Evolutionary conservation across 169 alveolate species (phyloP), one percentile per base, ranked within the genome.

Genomic region (Besnoitia besnoiti): DNA sequence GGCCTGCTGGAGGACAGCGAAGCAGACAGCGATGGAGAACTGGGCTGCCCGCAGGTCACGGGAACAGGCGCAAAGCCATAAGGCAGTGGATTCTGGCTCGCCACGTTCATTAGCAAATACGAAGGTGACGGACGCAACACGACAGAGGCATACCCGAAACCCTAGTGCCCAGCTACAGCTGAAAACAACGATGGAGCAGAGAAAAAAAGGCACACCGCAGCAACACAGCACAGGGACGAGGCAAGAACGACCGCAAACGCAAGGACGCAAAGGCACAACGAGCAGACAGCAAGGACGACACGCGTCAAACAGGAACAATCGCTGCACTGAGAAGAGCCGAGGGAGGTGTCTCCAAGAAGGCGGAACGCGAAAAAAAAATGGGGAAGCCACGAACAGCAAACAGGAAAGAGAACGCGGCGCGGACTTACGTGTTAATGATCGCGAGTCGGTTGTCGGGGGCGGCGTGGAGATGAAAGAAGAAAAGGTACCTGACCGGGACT

Each of bases 401-500:
- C 46, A 73, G 44, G 4, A 39, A 73, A 73, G 49, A 73, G 49
- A 51, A 73, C 24, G 84, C 12, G 80, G 1, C n/a, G 47, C 19
- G 35, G 19, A 21, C 75, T 75, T 75, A 75, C 88, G 85, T 89
- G 51, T 75, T 77, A 37, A 75, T 30, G 49, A 51, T 90, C 47
- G 44, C n/a, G 3, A 62, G 62, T 0, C 90, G 61, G 50, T 59
- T 67, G 12, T 61, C 50, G 19, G 47, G 75, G 55, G 76, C 14
- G 79, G 51, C 35, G 46, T 49, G 62, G 42, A 91, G 90, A 24
- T 82, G 85, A 33, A 59, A 82, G 87, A 84, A 80, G 50, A 91
- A 91, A 5, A 82, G 80, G 49, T 50, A 61, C 27, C 94, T 91
- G 39, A 91, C 87, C 19, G 94, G 94, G 39, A 91, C 51, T 39